A percentile compares a stretch with the other conserved stretches of the same genome.
Evolutionary conservation across 352 stramenopile genomes (phyloP).

Genomic region (Chloridella minuta): DNA sequence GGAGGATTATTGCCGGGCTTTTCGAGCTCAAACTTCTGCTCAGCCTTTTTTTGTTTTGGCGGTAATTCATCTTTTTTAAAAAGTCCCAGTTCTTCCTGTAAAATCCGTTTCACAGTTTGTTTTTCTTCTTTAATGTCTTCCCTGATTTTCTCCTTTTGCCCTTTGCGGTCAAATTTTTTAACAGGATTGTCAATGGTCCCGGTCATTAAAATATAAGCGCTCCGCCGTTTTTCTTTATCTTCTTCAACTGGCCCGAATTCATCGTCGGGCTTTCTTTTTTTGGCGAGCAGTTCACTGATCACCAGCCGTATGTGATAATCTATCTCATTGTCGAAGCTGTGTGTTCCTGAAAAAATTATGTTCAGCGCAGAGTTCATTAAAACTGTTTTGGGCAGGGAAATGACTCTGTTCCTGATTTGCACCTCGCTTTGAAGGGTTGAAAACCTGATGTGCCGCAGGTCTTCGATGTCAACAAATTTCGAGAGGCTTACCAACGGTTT

Average conservation of each 20-base stretch:
- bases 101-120: not conserved
- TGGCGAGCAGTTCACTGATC: not conserved
- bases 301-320: not conserved
- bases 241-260: not conserved
- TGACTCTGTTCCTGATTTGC: not conserved
- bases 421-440: not conserved
- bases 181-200: not conserved
- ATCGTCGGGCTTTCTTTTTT: not conserved
- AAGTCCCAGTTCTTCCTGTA: not conserved
- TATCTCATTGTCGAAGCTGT: not conserved
- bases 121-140: not conserved
- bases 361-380: not conserved
- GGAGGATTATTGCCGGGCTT: not conserved
- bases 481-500: not conserved
- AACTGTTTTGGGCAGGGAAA: not conserved
- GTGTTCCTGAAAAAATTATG: not conserved
- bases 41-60: not conserved
- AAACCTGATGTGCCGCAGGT: not conserved
- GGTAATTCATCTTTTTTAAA: not conserved
- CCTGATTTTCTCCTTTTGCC: not conserved
- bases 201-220: not conserved
- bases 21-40: not conserved
- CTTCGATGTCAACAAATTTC: not conserved
- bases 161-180: not conserved
- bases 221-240: not conserved